Evolutionary conservation across 192 early-diverging fungal genomes (phyloP).

Genomic region (Coemansia sp.): DNA sequence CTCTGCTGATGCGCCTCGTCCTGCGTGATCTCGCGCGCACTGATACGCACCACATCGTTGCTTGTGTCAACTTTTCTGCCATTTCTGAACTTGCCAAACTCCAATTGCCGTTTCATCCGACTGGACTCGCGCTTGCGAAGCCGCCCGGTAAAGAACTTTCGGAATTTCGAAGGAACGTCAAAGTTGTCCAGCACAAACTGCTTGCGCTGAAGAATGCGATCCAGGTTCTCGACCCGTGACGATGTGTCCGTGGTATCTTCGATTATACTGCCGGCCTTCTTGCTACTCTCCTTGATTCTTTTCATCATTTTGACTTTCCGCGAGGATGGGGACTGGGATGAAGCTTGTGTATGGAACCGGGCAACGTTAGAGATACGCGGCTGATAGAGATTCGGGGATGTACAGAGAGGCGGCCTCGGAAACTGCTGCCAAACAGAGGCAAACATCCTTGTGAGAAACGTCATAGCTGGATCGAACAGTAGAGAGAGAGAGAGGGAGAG

Average conservation of each 20-base stretch:
- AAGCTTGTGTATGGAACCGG: conserved; percentile 7
- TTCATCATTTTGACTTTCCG: neutral
- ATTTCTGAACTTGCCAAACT: neutral
- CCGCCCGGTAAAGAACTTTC: conserved; percentile 51
- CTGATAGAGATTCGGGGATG: neutral
- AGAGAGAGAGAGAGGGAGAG: neutral
- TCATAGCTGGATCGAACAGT: neutral
- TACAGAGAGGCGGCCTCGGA: neutral
- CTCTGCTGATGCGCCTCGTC: conserved; percentile 31
- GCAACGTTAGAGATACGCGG: neutral
- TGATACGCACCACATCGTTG: conserved; percentile 17
- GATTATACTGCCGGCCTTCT: neutral
- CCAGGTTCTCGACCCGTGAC: conserved; percentile 15
- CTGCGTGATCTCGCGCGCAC: conserved; percentile 22
- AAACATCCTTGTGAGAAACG: neutral
- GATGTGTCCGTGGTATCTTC: conserved; percentile 4
- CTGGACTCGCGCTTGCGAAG: conserved; percentile 50
- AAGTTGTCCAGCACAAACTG: conserved; percentile 49
- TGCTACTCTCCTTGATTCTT: neutral
- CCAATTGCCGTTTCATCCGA: conserved; percentile 31
- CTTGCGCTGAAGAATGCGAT: conserved; percentile 38
- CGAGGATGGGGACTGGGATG: neutral
- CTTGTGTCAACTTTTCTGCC: neutral
- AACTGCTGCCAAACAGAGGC: neutral
- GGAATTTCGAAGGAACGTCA: conserved; percentile 49